These are phyloP conservation scores for Penicillium turbatum DNA, from an alignment of 495 filamentous ascomycete genomes.

Conservation along the genomic window DNA sequence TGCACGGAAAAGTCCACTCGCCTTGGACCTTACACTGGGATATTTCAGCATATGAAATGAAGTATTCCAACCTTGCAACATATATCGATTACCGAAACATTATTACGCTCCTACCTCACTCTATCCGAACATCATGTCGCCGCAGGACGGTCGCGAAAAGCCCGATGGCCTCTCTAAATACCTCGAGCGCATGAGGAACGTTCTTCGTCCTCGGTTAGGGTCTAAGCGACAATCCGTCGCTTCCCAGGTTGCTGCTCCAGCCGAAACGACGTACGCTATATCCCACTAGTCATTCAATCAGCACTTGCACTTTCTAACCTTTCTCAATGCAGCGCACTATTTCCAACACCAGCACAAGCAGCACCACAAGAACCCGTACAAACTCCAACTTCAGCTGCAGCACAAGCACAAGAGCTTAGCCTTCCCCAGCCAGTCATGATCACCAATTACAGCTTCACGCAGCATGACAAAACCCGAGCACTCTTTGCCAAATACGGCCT, in stretches of 20 bases:
- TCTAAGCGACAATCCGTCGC: slow-evolving; percentile 36
- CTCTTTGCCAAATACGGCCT: slow-evolving; percentile 73
- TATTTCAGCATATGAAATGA: slow-evolving; percentile 12
- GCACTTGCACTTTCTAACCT: slow-evolving; percentile 8
- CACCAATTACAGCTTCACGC: slow-evolving; percentile 36
- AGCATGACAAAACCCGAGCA: slow-evolving; percentile 64
- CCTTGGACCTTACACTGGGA: not conserved
- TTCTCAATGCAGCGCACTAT: not conserved
- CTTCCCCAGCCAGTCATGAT: slow-evolving; percentile 27
- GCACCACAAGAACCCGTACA: slow-evolving; percentile 10
- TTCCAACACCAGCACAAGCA: slow-evolving; percentile 11
- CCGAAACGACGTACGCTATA: slow-evolving; percentile 28
- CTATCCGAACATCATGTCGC: slow-evolving; percentile 32
- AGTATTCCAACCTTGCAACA: slow-evolving; percentile 1
- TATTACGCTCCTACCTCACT: slow-evolving; percentile 18
- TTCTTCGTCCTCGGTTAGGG: slow-evolving; percentile 50
- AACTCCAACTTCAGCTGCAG: slow-evolving; percentile 13
- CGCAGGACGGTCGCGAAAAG: slow-evolving; percentile 37
- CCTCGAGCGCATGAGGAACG: slow-evolving; percentile 59
- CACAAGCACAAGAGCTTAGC: slow-evolving; percentile 8
- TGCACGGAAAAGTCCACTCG: not conserved
- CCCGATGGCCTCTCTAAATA: slow-evolving; percentile 60
- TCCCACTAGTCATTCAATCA: slow-evolving; percentile 11
- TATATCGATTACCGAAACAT: slow-evolving; percentile 16
- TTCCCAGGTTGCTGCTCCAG: slow-evolving; percentile 12